Percentiles rank a stretch among this genome's conserved stretches.
phyloP scores from a whole-genome alignment of 176 grass and related monocot genomes.

The Aegilops speltoides region DNA sequence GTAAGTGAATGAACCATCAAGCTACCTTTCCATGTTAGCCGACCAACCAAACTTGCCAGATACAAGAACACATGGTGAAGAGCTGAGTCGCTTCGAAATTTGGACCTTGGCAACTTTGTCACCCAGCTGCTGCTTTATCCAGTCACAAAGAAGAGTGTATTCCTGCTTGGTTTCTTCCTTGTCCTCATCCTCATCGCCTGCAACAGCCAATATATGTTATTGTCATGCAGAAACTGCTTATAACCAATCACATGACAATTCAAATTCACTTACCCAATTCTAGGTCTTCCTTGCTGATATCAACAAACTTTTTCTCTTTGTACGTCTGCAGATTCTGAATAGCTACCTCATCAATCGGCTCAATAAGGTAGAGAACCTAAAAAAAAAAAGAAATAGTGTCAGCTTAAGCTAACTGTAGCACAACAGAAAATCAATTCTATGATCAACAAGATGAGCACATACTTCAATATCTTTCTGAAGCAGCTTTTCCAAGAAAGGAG shows the following conservation, averaged over 20 bases:
- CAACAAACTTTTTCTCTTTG: constrained; percentile 92
- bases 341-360: constrained; percentile 91
- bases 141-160: constrained; percentile 84
- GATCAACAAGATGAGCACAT: neutral
- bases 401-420: neutral
- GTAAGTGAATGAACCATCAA: neutral
- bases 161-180: constrained; percentile 79
- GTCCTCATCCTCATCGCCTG: constrained; percentile 74
- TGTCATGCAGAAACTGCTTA: neutral
- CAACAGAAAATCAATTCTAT: neutral
- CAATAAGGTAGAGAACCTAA: constrained; percentile 80
- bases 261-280: constrained; percentile 58
- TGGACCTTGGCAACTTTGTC: constrained; percentile 96
- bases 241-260: neutral
- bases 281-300: constrained; percentile 90
- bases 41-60: constrained; percentile 98
- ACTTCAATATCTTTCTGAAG: constrained; percentile 90
- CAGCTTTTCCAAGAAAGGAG: constrained; percentile 89
- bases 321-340: constrained; percentile 96
- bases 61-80: constrained; percentile 94
- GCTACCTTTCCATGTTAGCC: constrained; percentile 95
- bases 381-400: constrained; percentile 17
- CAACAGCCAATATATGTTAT: constrained; percentile 22
- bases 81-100: constrained; percentile 87
- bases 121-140: constrained; percentile 73